Conservation (phyloP, 2,329 filamentous ascomycete species). For the Neopestalotiopsis sp. region DNA sequence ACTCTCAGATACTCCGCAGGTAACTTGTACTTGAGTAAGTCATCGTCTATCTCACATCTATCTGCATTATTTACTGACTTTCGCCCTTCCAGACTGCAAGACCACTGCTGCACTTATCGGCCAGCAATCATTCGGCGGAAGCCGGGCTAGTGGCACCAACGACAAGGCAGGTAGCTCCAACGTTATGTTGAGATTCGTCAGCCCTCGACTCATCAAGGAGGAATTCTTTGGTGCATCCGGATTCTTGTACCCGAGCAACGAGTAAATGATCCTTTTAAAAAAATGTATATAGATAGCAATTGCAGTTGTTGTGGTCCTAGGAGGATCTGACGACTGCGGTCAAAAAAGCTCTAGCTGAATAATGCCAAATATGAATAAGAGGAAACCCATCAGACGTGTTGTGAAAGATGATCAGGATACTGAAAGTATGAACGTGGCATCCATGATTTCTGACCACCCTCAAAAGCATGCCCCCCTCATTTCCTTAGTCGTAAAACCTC, state of each 20-base stretch:
- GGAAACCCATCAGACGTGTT: too few species aligned
- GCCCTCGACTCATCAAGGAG: conserved; percentile 58
- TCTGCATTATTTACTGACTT: background rate
- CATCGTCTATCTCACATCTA: background rate
- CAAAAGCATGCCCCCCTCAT: too few species aligned
- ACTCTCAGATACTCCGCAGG: conserved; percentile 59
- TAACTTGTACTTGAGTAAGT: conserved; percentile 57
- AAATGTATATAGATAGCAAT: background rate
- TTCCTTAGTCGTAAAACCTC: too few species aligned
- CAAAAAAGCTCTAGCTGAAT: background rate
- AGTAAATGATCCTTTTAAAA: conserved; percentile 25
- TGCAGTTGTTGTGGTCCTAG: background rate
- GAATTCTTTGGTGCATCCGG: conserved; percentile 45
- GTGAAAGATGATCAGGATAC: too few species aligned
- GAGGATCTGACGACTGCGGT: background rate
- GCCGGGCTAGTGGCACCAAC: conserved; percentile 58
- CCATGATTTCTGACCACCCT: too few species aligned
- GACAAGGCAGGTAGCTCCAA: conserved; percentile 61
- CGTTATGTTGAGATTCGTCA: conserved; percentile 56
- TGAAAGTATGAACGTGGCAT: too few species aligned
- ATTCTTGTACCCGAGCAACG: conserved; percentile 58
- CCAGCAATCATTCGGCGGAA: conserved; percentile 62
- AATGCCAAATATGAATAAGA: background rate
- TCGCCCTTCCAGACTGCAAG: conserved; percentile 49
- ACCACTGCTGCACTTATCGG: conserved; percentile 61